Percentiles rank a stretch among this genome's conserved stretches.
These are phyloP conservation scores for Geotrichum klebahnii DNA, from an alignment of 1,139 yeast genomes.

Conservation along the genomic window DNA sequence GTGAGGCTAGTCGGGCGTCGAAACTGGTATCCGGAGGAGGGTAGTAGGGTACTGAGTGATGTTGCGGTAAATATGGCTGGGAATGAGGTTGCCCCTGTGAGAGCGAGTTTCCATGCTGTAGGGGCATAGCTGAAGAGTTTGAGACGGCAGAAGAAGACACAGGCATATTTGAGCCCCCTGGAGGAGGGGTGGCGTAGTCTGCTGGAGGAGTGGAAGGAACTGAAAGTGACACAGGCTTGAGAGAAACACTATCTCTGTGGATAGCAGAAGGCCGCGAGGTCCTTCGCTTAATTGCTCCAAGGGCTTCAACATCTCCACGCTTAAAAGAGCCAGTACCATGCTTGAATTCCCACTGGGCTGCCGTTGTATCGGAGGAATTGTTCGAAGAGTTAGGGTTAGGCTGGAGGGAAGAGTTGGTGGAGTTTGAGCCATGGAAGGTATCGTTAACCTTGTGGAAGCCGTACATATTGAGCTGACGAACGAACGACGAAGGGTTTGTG, in stretches of 20 bases:
- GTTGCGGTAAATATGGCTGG: slow-evolving; percentile 19
- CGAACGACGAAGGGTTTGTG: slow-evolving; percentile 90
- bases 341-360: slow-evolving; percentile 74
- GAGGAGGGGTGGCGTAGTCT: slow-evolving; percentile 21
- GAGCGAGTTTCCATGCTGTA: too few species aligned
- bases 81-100: slow-evolving; percentile 19
- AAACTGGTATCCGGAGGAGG: slow-evolving; percentile 20
- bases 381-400: too few species aligned
- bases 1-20: slow-evolving; percentile 24
- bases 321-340: slow-evolving; percentile 76
- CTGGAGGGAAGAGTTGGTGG: too few species aligned
- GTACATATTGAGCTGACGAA: slow-evolving; percentile 92
- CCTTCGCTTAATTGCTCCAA: slow-evolving; percentile 66
- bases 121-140: slow-evolving; percentile 3
- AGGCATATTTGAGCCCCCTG: slow-evolving; percentile 10
- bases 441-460: slow-evolving; percentile 80
- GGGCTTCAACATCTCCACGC: slow-evolving; percentile 65
- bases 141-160: slow-evolving; percentile 8
- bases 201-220: slow-evolving; percentile 33
- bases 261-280: slow-evolving; percentile 40
- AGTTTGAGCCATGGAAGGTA: slow-evolving; percentile 31
- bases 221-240: slow-evolving; percentile 33
- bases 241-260: slow-evolving; percentile 33
- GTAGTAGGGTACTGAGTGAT: slow-evolving; percentile 17
- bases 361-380: too few species aligned